Conservation (phyloP, 495 filamentous ascomycete species). For the Elasticomyces elasticus region DNA sequence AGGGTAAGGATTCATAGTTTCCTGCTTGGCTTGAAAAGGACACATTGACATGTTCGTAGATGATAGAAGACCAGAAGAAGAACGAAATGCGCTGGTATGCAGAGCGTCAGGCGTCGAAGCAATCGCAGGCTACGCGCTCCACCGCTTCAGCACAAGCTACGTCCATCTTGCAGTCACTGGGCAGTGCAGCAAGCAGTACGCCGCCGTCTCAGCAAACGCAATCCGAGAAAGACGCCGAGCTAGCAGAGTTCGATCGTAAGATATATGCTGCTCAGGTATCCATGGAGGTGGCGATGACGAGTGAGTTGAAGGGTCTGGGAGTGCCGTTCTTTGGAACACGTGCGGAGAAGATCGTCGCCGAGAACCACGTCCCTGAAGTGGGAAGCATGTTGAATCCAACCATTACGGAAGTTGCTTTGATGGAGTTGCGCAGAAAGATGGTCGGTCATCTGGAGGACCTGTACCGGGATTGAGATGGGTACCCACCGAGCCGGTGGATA, state of each 20-base stretch:
- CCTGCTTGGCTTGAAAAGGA: not conserved
- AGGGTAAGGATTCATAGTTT: conserved; percentile 27
- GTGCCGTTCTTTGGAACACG: conserved; percentile 57
- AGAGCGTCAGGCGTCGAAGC: conserved; percentile 15
- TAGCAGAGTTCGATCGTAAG: conserved; percentile 49
- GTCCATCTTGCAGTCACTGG: conserved; percentile 15
- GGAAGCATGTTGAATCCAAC: not conserved
- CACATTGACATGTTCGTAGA: conserved; percentile 29
- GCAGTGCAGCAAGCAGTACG: not conserved
- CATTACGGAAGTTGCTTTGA: conserved; percentile 36
- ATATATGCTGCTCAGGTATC: conserved; percentile 48
- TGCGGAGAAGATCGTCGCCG: not conserved
- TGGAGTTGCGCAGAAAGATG: conserved; percentile 48
- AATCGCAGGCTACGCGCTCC: conserved; percentile 6
- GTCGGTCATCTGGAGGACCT: conserved; percentile 39
- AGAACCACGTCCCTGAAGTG: not conserved
- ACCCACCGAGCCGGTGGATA: too few species aligned
- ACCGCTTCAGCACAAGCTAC: conserved; percentile 8
- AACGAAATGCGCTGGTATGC: conserved; percentile 56
- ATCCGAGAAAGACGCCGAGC: conserved; percentile 42
- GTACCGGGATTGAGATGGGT: conserved; percentile 25
- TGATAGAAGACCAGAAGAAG: conserved; percentile 54
- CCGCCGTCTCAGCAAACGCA: not conserved
- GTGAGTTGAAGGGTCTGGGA: conserved; percentile 46
- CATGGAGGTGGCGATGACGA: conserved; percentile 48